These are phyloP conservation scores for Pisolithus microcarpus DNA, from an alignment of 768 basidiomycete genomes.

Conservation along the genomic window DNA sequence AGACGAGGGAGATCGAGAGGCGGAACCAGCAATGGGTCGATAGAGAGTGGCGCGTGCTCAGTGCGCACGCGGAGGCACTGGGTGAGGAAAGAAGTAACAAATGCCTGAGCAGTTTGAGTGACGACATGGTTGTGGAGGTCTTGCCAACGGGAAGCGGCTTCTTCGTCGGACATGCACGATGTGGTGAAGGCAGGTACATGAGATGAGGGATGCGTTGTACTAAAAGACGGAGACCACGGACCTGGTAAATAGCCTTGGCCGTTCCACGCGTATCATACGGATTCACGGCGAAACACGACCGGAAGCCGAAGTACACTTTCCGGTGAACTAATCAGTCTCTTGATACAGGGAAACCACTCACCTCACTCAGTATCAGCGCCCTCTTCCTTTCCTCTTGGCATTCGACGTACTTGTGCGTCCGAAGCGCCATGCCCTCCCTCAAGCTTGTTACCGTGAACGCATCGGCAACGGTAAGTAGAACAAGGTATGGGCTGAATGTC, in stretches of 20 bases:
- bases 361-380: conserved; percentile 75
- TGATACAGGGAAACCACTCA: conserved; percentile 21
- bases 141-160: conserved; percentile 74
- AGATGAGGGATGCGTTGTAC: neutral
- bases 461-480: conserved; percentile 73
- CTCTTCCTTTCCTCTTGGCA: conserved; percentile 67
- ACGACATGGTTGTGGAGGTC: conserved; percentile 71
- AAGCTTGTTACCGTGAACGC: conserved; percentile 80
- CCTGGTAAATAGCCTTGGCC: conserved; percentile 40
- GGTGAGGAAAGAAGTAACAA: conserved; percentile 72
- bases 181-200: conserved; percentile 1
- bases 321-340: conserved; percentile 59
- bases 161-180: conserved; percentile 52
- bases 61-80: conserved; percentile 66
- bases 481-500: conserved; percentile 31
- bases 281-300: conserved; percentile 80
- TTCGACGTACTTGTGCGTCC: conserved; percentile 89
- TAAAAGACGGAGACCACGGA: neutral
- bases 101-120: conserved; percentile 53
- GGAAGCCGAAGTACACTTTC: conserved; percentile 84
- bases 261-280: conserved; percentile 62
- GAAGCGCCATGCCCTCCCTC: conserved; percentile 78
- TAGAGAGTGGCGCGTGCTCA: conserved; percentile 42
- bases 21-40: conserved; percentile 29
- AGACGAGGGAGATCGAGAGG: conserved; percentile 41